These are phyloP conservation scores for Saccharomycopsis selenospora DNA, from an alignment of 805 yeast species.

Conservation along the genomic window DNA sequence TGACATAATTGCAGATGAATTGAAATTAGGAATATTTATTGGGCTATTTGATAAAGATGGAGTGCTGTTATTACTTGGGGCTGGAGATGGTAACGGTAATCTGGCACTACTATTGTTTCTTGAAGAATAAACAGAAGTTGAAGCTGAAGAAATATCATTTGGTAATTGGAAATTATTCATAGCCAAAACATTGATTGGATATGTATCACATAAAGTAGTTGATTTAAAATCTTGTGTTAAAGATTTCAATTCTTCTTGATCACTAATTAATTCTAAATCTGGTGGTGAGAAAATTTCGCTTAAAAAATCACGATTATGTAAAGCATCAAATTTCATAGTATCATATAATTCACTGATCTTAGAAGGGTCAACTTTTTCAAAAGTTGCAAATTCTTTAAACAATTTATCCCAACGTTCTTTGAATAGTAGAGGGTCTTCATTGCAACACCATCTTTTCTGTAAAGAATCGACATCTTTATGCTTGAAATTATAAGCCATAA, in stretches of 20 bases:
- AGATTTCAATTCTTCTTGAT: conserved; percentile 29
- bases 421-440: conserved; percentile 85
- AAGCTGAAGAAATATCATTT: conserved; percentile 25
- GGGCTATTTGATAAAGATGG: neutral
- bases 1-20: no score
- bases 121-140: conserved; percentile 18
- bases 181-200: conserved; percentile 68
- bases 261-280: conserved; percentile 33
- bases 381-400: conserved; percentile 82
- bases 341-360: conserved; percentile 94
- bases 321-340: conserved; percentile 97
- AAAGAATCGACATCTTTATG: conserved; percentile 57
- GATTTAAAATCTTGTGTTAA: conserved; percentile 35
- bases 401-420: conserved; percentile 96
- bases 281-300: conserved; percentile 70
- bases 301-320: conserved; percentile 86
- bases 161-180: conserved; percentile 69
- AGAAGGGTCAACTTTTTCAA: conserved; percentile 96
- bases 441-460: conserved; percentile 91
- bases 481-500: conserved; percentile 70
- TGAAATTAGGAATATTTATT: no score
- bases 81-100: conserved; percentile 16
- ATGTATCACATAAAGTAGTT: conserved; percentile 54
- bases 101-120: conserved; percentile 7
- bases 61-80: conserved; percentile 25